Base-by-base conservation (phyloP, 495 filamentous ascomycete species). In the Achaetomiella virescens region DNA sequence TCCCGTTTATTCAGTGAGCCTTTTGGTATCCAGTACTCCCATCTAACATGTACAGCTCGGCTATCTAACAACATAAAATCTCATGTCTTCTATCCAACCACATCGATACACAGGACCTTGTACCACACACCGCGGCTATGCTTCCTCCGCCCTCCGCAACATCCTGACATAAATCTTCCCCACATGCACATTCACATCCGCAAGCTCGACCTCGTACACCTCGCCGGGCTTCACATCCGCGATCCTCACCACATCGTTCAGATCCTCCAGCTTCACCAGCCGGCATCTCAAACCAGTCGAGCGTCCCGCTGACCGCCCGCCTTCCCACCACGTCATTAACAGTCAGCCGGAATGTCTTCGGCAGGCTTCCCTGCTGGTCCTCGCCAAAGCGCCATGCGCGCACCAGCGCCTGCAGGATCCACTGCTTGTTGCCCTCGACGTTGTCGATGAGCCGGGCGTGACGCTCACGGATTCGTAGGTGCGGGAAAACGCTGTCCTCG, bases 341-440 rank as follows among this genome's bases (percentile, higher is more conserved):
- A 1, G 73, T 59, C 49, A 85, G 81, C 6, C 66, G 71, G 58
- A 91, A 85, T 1, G 79, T 82, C 25, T 76, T 64, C 3, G 90
- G 90, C 7, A 95, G 65, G 45, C 48, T n/a, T 4, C 9, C 27
- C 17, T 55, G 17, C 18, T 36, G 24, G 29, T 48, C 35, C 0
- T 91, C 81, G n/a, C 73, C 74, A 64, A 88, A 90, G 51, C 84
- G 80, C 74, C 86, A 88, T 6, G 85, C 88, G 27, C 90, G 87
- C 67, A 85, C 81, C 46, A 93, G 73, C 14, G 89, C 80, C 69
- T 85, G 83, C 20, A 79, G 72, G 11, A 80, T 75, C 88, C 87
- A 96, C 61, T 71, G 57, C 21, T 58, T 63, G 12, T 64, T 58
- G 22, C 74, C 73, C 27, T 68, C 64, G 0, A 48, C 22, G 46